Conservation (phyloP, 1,284 basidiomycete genomes). For the Xerocomus nothofagi region DNA sequence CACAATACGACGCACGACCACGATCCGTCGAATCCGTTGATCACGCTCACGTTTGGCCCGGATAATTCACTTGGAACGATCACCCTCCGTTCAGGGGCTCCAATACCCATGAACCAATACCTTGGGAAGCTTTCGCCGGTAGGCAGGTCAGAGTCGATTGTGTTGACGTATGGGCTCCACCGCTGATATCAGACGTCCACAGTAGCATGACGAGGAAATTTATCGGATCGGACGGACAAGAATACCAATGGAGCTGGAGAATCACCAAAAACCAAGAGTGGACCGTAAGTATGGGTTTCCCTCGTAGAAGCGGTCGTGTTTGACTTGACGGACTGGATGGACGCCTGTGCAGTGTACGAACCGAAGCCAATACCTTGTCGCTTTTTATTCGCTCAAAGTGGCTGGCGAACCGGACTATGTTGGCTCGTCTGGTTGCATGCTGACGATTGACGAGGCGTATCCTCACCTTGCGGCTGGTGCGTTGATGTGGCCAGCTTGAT, state of each 20-base stretch:
- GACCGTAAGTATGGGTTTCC: slow-evolving; percentile 45
- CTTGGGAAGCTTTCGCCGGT: slow-evolving; percentile 42
- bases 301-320: neutral
- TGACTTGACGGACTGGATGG: slow-evolving; percentile 1
- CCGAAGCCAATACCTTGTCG: slow-evolving; percentile 48
- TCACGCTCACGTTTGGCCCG: slow-evolving; percentile 51
- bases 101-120: slow-evolving; percentile 53
- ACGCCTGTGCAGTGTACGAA: slow-evolving; percentile 51
- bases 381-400: slow-evolving; percentile 57
- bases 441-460: slow-evolving; percentile 63
- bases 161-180: slow-evolving; percentile 3
- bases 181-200: slow-evolving; percentile 5
- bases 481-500: slow-evolving; percentile 5
- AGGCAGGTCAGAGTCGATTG: slow-evolving; percentile 39
- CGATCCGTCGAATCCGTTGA: slow-evolving; percentile 39
- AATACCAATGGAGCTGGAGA: slow-evolving; percentile 57
- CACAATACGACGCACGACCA: slow-evolving; percentile 40
- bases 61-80: slow-evolving; percentile 52
- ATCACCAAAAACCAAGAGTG: slow-evolving; percentile 53
- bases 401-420: slow-evolving; percentile 54
- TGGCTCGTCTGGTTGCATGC: slow-evolving; percentile 56
- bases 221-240: slow-evolving; percentile 53
- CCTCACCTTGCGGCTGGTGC: slow-evolving; percentile 53
- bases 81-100: slow-evolving; percentile 39
- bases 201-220: slow-evolving; percentile 53